Evolutionary conservation across 805 yeast genomes (phyloP), one percentile per base, ranked within the genome.

Genomic region (Candida nemodendra): DNA sequence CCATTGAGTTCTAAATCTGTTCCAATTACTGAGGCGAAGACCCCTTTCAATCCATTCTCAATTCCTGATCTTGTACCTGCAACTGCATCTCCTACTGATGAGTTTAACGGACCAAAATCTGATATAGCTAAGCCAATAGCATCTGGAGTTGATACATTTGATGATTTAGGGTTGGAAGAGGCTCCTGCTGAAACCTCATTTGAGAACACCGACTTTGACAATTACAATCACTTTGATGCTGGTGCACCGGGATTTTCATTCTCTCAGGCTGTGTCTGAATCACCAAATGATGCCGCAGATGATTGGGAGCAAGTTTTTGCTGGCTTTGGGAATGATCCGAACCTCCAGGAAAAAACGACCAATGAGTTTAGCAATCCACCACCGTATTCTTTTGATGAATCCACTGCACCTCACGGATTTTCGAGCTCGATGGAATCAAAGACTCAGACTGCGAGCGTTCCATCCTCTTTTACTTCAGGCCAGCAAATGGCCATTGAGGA

Each of bases 291-390:
- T 22, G 70, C 72, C 4, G 66, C 56, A 36, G 95, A 87, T 53
- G 97, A 89, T 59, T 89, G 97, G 97, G 96, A 89, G 54, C 90
- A 87, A 64, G 73, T 89, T 18, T 89, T 89, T 66, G 91, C 95
- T 3, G 95, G 95, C 0, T 84, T 86, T 57, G 90, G 91, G 13
- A 83, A 82, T 47, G 70, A 60, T 47, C 64, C 60, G 25, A 47
- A 39, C 17, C 18, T 54, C 36, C 47, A 53, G 21, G 44, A 50
- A 5, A 45, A 44, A 1, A 25, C 36, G 9, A 27, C 41, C 13
- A 54, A 45, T n/a, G 36, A 36, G 12, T 47, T 47, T 32, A 46
- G 42, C 5, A 42, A 39, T 8, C 53, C 53, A n/a, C 50, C 51
- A 16, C 39, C 45, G 3, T 47, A 42, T 27, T 47, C 38, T 16